These are phyloP conservation scores for Colletotrichum phormii DNA, from an alignment of 2,329 filamentous ascomycete genomes.

Conservation along the genomic window DNA sequence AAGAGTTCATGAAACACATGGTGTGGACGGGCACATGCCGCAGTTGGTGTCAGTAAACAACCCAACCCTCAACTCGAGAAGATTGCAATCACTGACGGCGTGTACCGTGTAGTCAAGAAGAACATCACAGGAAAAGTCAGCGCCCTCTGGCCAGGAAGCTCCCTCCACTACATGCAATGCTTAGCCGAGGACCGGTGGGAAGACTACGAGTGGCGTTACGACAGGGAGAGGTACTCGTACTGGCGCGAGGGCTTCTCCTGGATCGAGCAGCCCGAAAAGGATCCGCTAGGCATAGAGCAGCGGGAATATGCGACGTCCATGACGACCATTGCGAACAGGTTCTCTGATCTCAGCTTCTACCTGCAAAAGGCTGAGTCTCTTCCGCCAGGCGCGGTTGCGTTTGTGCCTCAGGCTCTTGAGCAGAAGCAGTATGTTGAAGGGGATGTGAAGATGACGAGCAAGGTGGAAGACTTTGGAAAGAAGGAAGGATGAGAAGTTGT, in stretches of 20 bases:
- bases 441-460: background rate
- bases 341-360: constrained; percentile 33
- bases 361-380: background rate
- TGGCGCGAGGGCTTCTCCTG: constrained; percentile 40
- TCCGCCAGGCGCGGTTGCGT: background rate
- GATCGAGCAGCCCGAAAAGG: constrained; percentile 39
- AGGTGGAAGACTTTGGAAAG: background rate
- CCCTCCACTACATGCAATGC: constrained; percentile 58
- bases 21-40: constrained; percentile 10
- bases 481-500: background rate
- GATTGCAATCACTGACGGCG: background rate
- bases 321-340: constrained; percentile 19
- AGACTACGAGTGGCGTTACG: constrained; percentile 41
- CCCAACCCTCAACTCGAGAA: background rate
- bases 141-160: constrained; percentile 55
- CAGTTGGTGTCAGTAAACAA: constrained; percentile 4
- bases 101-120: constrained; percentile 31
- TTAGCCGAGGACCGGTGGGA: constrained; percentile 45
- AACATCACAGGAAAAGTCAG: constrained; percentile 52
- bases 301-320: constrained; percentile 14
- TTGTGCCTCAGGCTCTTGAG: background rate
- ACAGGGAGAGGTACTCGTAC: constrained; percentile 39
- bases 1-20: constrained; percentile 54
- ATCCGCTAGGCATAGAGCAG: constrained; percentile 37
- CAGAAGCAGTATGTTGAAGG: background rate